Evolutionary conservation across 2,329 filamentous ascomycete species (phyloP).

Genomic region (Cryphonectria carpinicola): DNA sequence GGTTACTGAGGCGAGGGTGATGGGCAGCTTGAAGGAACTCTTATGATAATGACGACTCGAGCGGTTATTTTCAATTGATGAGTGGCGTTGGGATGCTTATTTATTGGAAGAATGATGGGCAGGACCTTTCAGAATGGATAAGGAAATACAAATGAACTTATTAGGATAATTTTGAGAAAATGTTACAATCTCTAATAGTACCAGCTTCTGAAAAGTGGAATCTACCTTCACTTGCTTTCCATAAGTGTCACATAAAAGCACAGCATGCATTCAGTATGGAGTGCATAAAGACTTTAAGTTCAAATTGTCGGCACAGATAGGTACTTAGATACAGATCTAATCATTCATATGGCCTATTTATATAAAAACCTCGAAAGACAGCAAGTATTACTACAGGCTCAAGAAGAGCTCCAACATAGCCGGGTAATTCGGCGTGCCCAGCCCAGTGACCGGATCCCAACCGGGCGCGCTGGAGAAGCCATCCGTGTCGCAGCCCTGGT

Average conservation of each 20-base stretch:
- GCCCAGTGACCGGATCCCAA: constrained; percentile 37
- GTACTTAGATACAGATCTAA: background rate
- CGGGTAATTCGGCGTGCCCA: constrained; percentile 36
- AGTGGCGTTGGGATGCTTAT: background rate
- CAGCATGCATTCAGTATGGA: too few species aligned
- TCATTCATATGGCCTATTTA: background rate
- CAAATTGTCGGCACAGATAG: background rate
- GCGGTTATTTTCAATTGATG: background rate
- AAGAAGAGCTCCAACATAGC: constrained; percentile 34
- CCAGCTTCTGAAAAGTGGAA: background rate
- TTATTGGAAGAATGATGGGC: background rate
- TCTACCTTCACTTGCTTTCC: too few species aligned
- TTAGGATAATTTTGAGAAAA: background rate
- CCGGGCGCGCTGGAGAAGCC: constrained; percentile 34
- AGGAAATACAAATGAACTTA: background rate
- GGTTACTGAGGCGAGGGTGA: background rate
- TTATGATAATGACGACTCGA: background rate
- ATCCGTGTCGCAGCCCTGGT: constrained; percentile 35
- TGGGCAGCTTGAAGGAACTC: background rate
- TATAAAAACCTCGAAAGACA: background rate
- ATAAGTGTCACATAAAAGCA: too few species aligned
- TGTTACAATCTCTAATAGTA: background rate
- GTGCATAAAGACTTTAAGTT: background rate
- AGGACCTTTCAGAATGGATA: background rate
- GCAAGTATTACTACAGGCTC: constrained; percentile 28